These are phyloP conservation scores for Leptographium flavum DNA, from an alignment of 2,329 filamentous ascomycete genomes.

Conservation along the genomic window DNA sequence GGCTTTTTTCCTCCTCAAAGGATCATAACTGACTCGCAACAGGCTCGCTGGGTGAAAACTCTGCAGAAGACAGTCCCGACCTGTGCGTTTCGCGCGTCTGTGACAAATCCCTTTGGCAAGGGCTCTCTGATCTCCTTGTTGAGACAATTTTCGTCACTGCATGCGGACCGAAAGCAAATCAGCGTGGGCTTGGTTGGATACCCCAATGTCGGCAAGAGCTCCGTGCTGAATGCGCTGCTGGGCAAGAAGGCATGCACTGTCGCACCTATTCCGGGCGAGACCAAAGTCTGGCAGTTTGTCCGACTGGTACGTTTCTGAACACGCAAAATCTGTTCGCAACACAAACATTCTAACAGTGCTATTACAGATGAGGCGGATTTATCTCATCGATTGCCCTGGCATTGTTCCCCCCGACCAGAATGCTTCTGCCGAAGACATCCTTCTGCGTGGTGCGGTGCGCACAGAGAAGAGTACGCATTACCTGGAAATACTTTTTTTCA, in stretches of 20 bases:
- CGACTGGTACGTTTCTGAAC: conserved; percentile 24
- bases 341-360: not conserved
- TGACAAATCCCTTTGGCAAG: conserved; percentile 95
- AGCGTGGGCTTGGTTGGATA: conserved; percentile 61
- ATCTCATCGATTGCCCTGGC: conserved; percentile 92
- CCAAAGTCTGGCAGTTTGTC: conserved; percentile 50
- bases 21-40: conserved; percentile 13
- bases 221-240: conserved; percentile 84
- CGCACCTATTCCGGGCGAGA: conserved; percentile 84
- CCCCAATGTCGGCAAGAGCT: conserved; percentile 91
- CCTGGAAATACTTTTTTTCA: not conserved
- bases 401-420: conserved; percentile 80
- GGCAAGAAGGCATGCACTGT: conserved; percentile 92
- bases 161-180: conserved; percentile 59
- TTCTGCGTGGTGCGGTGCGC: conserved; percentile 80
- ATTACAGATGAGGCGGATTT: conserved; percentile 54
- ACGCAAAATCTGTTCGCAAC: too few relatives aligned
- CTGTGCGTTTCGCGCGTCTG: conserved; percentile 83
- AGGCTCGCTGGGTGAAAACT: conserved; percentile 87
- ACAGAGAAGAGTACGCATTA: conserved; percentile 53
- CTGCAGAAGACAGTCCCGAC: conserved; percentile 88
- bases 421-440: conserved; percentile 75
- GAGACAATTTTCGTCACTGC: conserved; percentile 75
- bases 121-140: conserved; percentile 85
- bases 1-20: conserved; percentile 15